Evolutionary conservation across 2,329 filamentous ascomycete species (phyloP), one percentile per base, ranked within the genome.

Genomic region (Polychaeton citri): DNA sequence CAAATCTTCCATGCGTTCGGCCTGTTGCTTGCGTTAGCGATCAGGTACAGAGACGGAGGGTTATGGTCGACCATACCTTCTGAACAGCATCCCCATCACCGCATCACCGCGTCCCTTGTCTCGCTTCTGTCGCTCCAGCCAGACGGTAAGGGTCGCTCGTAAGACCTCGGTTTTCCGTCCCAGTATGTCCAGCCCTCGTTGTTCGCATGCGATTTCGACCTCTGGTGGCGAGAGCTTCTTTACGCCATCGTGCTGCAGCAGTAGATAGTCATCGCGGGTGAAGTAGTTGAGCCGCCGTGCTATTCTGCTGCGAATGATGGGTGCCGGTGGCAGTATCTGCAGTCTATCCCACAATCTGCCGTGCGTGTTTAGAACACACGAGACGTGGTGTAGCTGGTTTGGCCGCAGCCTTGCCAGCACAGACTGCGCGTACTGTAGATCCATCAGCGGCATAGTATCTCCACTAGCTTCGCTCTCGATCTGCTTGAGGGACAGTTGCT

Each of bases 201-300:
- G 49, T 34, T 54, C 54, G 21, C 46, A 54, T 19, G 58, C 63
- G 37, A 67, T 48, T 4, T 50, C 43, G 13, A 50, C 36, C 32
- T 63, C 59, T 0, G 49, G 44, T 13, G 42, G 51, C 3, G 60
- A 68, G 18, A 73, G 45, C 7, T 73, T 66, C 46, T 73, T 62
- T 21, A 81, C 65, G 1, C 79, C 82, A 10, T 81, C 68, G 44
- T 85, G 70, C 6, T 59, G 59, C 13, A 67, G 50, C 33, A 95
- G 69, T 54, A 88, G 62, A 43, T 51, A 59, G 58, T 92, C 84
- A 59, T 95, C 87, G 24, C 68, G 60, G 32, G 68, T 68, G 42
- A 95, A 54, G 51, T 81, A 83, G 28, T 66, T 60, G 46, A 84
- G 60, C 43, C 71, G 65, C 46, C 62, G 60, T 34, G 49, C 47